A percentile compares a stretch with the other conserved stretches of the same genome.
phyloP scores from a whole-genome alignment of 495 filamentous ascomycete genomes.

The Rhypophila decipiens region DNA sequence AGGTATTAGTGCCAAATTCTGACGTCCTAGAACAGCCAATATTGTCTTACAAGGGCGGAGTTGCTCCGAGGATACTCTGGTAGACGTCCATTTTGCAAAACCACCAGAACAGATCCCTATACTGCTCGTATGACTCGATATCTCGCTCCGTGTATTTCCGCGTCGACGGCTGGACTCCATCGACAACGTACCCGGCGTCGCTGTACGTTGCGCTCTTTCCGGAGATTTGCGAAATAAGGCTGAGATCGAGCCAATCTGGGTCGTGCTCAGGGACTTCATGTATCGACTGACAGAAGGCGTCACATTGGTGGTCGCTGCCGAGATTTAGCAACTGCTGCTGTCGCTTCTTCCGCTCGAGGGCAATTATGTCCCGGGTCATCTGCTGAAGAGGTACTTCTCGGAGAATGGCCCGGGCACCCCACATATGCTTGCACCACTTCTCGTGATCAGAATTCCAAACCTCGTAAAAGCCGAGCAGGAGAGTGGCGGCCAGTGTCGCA shows the following conservation, averaged over 20 bases:
- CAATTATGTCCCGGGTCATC: constrained; percentile 61
- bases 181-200: constrained; percentile 17
- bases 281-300: constrained; percentile 10
- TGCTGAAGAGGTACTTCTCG: constrained; percentile 72
- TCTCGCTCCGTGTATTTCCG: constrained; percentile 58
- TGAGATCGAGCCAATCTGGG: constrained; percentile 26
- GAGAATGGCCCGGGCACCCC: constrained; percentile 75
- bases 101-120: constrained; percentile 95
- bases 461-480: constrained; percentile 90
- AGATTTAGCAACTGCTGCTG: constrained; percentile 18
- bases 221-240: constrained; percentile 31
- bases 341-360: constrained; percentile 41
- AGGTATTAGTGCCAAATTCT: too few relatives aligned
- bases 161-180: constrained; percentile 1
- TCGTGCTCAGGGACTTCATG: constrained; percentile 11
- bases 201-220: constrained; percentile 28
- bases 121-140: constrained; percentile 68
- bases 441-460: constrained; percentile 90
- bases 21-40: constrained; percentile 11
- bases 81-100: constrained; percentile 89
- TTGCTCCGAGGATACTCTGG: constrained; percentile 84
- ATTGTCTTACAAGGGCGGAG: constrained; percentile 55
- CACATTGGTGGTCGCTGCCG: constrained; percentile 15
- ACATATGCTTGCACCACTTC: constrained; percentile 91
- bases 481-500: constrained; percentile 77